Evolutionary conservation across 2,329 filamentous ascomycete genomes (phyloP), one percentile per base, ranked within the genome.

Genomic region (Botryotinia globosa): DNA sequence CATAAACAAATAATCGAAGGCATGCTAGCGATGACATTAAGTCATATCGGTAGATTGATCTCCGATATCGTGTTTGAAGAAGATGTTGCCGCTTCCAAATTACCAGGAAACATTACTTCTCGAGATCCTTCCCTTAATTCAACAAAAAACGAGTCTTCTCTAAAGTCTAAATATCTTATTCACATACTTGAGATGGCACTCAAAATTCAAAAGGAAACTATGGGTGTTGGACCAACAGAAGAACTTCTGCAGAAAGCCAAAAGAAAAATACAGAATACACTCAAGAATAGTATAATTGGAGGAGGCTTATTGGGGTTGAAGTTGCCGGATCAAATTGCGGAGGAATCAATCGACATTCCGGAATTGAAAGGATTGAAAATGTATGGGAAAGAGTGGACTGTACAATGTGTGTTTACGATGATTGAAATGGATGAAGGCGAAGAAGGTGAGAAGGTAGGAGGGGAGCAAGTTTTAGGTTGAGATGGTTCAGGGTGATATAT

Each of bases 41-140:
- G 80, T 45, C 81, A 83, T 16, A 79, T 83, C 22, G 84, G 84
- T 0, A 81, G 79, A 42, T 73, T 84, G 32, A 75, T 85, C 9
- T 69, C 67, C 3, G 4, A 18, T 8, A 12, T 25, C 1, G n/a
- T 62, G 4, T 69, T 69, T 10, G 14, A 5, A 6, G 54, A 62
- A 61, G 7, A 44, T 6, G n/a, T 69, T 25, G n/a, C 39, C 25
- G 32, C 25, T 22, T 62, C 67, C 10, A 22, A n/a, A 20, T n/a
- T 14, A 1, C 67, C 67, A 18, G 67, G 54, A 34, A 34, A 44
- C 3, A 62, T 62, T 32, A 34, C 39, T 34, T 34, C 29, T 29
- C 14, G 9, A 8, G 29, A 20, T 16, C 1, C 18, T 1, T 29
- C 8, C 18, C 10, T 44, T 22, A 2, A 10, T 9, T 1, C 10